Percentiles rank a stretch among this genome's conserved stretches.
These are phyloP conservation scores for Mycena olivaceomarginata DNA, from an alignment of 768 basidiomycete species.

Conservation along the genomic window DNA sequence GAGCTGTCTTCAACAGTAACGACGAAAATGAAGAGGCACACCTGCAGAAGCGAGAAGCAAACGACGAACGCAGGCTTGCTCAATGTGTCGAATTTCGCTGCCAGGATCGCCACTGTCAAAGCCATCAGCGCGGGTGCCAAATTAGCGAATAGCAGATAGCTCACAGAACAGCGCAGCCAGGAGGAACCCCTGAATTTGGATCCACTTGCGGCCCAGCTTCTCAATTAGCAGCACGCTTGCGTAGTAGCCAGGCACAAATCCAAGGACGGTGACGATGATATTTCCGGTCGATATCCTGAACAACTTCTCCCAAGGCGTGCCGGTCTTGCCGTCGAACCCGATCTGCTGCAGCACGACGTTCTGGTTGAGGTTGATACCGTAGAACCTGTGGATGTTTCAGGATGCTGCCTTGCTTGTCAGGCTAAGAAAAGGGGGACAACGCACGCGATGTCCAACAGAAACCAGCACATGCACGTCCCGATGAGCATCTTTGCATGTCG, in stretches of 20 bases:
- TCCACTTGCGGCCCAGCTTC: slow-evolving; percentile 82
- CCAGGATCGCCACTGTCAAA: slow-evolving; percentile 77
- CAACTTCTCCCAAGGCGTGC: slow-evolving; percentile 78
- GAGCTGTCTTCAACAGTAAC: too few species aligned
- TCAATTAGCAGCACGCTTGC: slow-evolving; percentile 82
- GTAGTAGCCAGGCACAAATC: slow-evolving; percentile 89
- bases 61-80: slow-evolving; percentile 80
- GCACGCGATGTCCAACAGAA: slow-evolving; percentile 84
- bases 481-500: slow-evolving; percentile 79
- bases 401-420: neutral
- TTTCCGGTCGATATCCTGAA: slow-evolving; percentile 82
- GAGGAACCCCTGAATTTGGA: slow-evolving; percentile 87
- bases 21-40: slow-evolving; percentile 41
- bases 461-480: slow-evolving; percentile 84
- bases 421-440: slow-evolving; percentile 34
- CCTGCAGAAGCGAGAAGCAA: slow-evolving; percentile 82
- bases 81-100: slow-evolving; percentile 76
- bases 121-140: neutral
- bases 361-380: slow-evolving; percentile 85
- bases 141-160: slow-evolving; percentile 39
- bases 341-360: slow-evolving; percentile 85
- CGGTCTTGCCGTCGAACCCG: slow-evolving; percentile 76
- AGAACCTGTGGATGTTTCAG: slow-evolving; percentile 67
- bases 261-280: slow-evolving; percentile 78
- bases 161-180: slow-evolving; percentile 79